Conservation (phyloP, 768 basidiomycete genomes). For the Pulveroboletus sp. region DNA sequence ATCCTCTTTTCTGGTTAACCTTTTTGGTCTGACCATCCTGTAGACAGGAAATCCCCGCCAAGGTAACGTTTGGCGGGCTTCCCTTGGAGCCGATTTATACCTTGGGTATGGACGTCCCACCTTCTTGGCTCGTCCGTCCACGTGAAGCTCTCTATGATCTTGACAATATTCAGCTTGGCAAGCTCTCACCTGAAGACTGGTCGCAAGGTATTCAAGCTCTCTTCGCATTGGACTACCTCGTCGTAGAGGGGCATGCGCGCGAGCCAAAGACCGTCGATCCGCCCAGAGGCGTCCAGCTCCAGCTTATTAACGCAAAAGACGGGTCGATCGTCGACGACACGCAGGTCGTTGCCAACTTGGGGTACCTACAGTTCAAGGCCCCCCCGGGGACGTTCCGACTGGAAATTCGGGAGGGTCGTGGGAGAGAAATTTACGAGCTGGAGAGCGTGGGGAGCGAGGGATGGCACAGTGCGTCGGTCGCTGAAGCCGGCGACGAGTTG, state of each 20-base stretch:
- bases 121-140: constrained; percentile 92
- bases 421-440: constrained; percentile 73
- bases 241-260: constrained; percentile 92
- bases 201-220: constrained; percentile 59
- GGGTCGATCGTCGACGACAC: constrained; percentile 68
- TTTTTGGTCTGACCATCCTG: background rate
- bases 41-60: constrained; percentile 57
- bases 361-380: constrained; percentile 94
- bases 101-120: constrained; percentile 85
- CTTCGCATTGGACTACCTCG: constrained; percentile 86
- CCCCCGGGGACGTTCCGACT: constrained; percentile 85
- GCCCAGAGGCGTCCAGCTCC: constrained; percentile 88
- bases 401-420: constrained; percentile 78
- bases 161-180: constrained; percentile 87
- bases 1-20: background rate
- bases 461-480: constrained; percentile 74
- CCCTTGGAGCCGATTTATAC: constrained; percentile 90
- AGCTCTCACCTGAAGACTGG: constrained; percentile 54
- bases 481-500: constrained; percentile 67
- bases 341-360: constrained; percentile 88
- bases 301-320: constrained; percentile 53
- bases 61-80: constrained; percentile 63
- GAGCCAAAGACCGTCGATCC: constrained; percentile 61
- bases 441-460: constrained; percentile 88
- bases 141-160: constrained; percentile 86